A percentile compares a stretch with the other conserved stretches of the same genome.
Conservation (phyloP, 768 basidiomycete species). For the Gloeostereum incarnatum region DNA sequence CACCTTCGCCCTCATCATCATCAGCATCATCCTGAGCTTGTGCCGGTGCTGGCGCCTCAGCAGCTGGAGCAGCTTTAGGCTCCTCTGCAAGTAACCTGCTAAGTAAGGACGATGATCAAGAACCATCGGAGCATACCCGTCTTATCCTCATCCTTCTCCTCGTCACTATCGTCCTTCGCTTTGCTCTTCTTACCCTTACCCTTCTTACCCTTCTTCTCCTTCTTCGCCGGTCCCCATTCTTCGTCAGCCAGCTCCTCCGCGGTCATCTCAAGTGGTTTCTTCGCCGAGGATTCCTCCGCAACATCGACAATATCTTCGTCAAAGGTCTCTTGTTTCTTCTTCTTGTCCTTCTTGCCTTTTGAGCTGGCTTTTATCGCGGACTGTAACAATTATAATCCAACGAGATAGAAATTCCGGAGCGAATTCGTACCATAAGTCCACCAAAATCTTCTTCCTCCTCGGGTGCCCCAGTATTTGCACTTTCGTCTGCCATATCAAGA, state of each 20-base stretch:
- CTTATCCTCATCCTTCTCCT: constrained; percentile 23
- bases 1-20: constrained; percentile 41
- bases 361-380: constrained; percentile 53
- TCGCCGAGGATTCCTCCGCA: constrained; percentile 15
- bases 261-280: constrained; percentile 25
- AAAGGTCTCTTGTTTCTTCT: constrained; percentile 31
- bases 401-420: constrained; percentile 28
- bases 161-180: constrained; percentile 26
- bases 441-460: constrained; percentile 64
- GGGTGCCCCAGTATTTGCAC: constrained; percentile 25
- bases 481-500: constrained; percentile 32
- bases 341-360: constrained; percentile 50
- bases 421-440: constrained; percentile 67
- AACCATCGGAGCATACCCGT: constrained; percentile 8
- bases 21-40: constrained; percentile 22
- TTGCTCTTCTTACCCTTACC: constrained; percentile 43
- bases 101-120: neutral
- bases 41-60: constrained; percentile 9
- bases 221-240: constrained; percentile 58
- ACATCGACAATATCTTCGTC: constrained; percentile 20
- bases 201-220: constrained; percentile 58
- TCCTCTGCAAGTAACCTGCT: constrained; percentile 7
- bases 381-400: constrained; percentile 26
- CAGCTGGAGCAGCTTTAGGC: constrained; percentile 10
- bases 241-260: constrained; percentile 72